Conservation (phyloP, 2,329 filamentous ascomycete genomes). For the Metarhizium anisopliae region DNA sequence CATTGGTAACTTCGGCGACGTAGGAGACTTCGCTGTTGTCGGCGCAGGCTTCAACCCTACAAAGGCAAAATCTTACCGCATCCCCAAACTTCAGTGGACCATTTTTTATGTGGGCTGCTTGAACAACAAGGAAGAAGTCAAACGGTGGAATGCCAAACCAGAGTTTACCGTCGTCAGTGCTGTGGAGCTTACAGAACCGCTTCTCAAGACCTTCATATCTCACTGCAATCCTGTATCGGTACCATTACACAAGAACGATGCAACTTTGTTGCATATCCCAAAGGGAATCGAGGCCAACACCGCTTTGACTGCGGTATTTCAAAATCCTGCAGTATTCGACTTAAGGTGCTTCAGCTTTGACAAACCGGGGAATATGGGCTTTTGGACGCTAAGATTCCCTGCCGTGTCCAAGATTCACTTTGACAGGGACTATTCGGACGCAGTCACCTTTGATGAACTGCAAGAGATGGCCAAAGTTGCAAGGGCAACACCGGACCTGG, state of each 20-base stretch:
- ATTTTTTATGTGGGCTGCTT: constrained; percentile 74
- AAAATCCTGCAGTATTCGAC: constrained; percentile 67
- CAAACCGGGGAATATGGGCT: constrained; percentile 57
- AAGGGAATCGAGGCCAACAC: constrained; percentile 32
- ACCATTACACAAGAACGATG: constrained; percentile 25
- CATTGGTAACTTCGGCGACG: constrained; percentile 65
- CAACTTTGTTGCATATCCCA: constrained; percentile 38
- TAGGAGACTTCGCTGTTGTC: constrained; percentile 73
- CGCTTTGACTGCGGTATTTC: constrained; percentile 49
- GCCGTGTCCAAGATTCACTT: constrained; percentile 67
- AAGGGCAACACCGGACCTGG: constrained; percentile 35
- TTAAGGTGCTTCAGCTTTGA: constrained; percentile 74
- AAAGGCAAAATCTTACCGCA: constrained; percentile 46
- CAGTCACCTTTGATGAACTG: constrained; percentile 60
- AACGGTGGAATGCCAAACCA: constrained; percentile 41
- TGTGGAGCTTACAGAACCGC: constrained; percentile 44
- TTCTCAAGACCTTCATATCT: constrained; percentile 41
- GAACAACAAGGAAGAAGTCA: constrained; percentile 53
- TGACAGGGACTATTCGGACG: constrained; percentile 62
- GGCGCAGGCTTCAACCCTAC: constrained; percentile 63
- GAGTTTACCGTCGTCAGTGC: constrained; percentile 59
- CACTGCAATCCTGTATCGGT: constrained; percentile 37
- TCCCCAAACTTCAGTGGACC: constrained; percentile 59
- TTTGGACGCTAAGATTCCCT: constrained; percentile 71
- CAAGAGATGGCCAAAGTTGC: constrained; percentile 56